phyloP scores from a whole-genome alignment of 371 early-diverging fungal genomes.

The Haplosporangium sp. region DNA sequence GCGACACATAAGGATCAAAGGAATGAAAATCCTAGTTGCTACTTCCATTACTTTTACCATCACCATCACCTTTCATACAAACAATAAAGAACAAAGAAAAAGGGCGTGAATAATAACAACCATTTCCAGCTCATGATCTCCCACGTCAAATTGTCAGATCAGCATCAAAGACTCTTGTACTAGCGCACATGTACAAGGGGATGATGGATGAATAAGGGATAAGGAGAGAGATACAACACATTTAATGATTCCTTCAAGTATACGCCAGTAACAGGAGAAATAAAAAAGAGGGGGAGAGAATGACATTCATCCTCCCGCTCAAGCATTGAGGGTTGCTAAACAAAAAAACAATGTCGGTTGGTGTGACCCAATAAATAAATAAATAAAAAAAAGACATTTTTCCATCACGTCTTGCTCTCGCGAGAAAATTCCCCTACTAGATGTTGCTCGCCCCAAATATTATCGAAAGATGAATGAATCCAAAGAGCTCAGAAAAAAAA shows the following conservation, averaged over 20 bases:
- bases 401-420: neutral
- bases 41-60: neutral
- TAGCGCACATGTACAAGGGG: conserved; percentile 8
- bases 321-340: neutral
- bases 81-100: neutral
- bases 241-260: neutral
- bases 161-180: neutral
- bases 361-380: neutral
- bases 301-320: neutral
- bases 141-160: neutral
- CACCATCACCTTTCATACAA: neutral
- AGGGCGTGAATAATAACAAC: neutral
- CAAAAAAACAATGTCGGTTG: conserved; percentile 2
- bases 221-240: neutral
- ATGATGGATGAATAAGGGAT: neutral
- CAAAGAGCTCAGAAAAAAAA: too few relatives aligned
- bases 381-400: neutral
- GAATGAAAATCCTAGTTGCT: neutral
- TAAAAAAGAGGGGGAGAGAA: neutral
- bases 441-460: too few relatives aligned
- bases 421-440: neutral
- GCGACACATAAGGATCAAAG: neutral
- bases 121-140: neutral
- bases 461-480: too few relatives aligned
- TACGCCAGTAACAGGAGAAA: neutral